Evolutionary conservation across 2,329 filamentous ascomycete species (phyloP).

Genomic region (Talaromyces sp.): DNA sequence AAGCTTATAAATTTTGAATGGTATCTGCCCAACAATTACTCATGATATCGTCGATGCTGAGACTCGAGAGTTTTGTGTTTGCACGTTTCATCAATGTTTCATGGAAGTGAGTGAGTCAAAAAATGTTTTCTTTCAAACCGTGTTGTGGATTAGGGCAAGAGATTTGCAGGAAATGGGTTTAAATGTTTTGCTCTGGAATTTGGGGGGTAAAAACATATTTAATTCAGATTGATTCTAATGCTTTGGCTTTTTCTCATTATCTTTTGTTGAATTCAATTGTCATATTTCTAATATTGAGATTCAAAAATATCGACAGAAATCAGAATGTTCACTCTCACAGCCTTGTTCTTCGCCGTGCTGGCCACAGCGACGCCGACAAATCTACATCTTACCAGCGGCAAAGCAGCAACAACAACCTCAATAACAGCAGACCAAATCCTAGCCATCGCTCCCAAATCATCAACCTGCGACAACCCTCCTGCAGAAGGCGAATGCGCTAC

Average conservation of each 20-base stretch:
- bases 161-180: background rate
- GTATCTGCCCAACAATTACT: background rate
- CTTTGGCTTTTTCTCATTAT: background rate
- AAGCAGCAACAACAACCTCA: background rate
- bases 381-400: background rate
- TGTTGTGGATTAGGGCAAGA: background rate
- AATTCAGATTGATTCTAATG: background rate
- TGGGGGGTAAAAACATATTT: background rate
- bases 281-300: background rate
- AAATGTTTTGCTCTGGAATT: background rate
- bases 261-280: background rate
- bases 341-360: constrained; percentile 17
- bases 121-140: background rate
- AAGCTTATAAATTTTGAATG: background rate
- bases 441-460: constrained; percentile 54
- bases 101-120: background rate
- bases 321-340: constrained; percentile 16
- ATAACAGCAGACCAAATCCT: constrained; percentile 28
- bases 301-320: background rate
- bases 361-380: constrained; percentile 1
- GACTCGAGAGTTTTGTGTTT: background rate
- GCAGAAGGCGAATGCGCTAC: constrained; percentile 59
- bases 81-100: background rate
- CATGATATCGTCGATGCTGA: background rate
- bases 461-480: constrained; percentile 46